Base-by-base conservation (phyloP, 1,139 yeast species). In the Scheffersomyces cryptocercus region DNA sequence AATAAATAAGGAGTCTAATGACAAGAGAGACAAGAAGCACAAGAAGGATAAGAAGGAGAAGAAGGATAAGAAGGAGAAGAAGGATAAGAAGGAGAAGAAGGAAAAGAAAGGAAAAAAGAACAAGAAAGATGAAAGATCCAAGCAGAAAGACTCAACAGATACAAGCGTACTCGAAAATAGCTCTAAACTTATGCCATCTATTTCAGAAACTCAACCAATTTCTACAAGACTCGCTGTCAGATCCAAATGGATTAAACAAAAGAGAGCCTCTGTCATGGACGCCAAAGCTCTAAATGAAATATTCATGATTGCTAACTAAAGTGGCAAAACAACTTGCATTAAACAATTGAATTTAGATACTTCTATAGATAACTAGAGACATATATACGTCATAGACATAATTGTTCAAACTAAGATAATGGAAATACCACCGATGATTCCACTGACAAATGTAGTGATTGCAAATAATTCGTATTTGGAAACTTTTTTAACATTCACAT, bases 261-360 rank as follows among this genome's bases (percentile, higher is more conserved):
- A 91, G 61, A 77, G 93, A 56, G 95, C 96, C 6, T 90, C 97
- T 1, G 90, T 91, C 0, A 81, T 86, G 84, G 97, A 91, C 61
- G 77, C 86, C 11, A 84, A 88, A 61, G 90, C 96, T 20, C 77
- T 91, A 49, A 89, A 88, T 55, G 98, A 91, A 64, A 91, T 91
- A 46, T 87, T 91, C 62, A 91, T 91, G 98, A 81, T 88, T 39
- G 73, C 87, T 46, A 77, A 69, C 49, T 73, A 57, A 35, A 14
- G 7, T 6, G 26, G 26, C 26, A 5, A 20, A 20, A 20, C 26
- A 20, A 20, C 26, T 5, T 20, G 29, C 13, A 37, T 33, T 26
- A 20, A 40, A 13, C 15, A 29, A 11, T 32, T 29, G 14, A n/a
- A 15, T 35, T 10, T 20, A 29, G 29, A 36, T 32, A 24, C 14